Evolutionary conservation across 495 filamentous ascomycete genomes (phyloP), one percentile per base, ranked within the genome.

Genomic region (Peziza echinospora): DNA sequence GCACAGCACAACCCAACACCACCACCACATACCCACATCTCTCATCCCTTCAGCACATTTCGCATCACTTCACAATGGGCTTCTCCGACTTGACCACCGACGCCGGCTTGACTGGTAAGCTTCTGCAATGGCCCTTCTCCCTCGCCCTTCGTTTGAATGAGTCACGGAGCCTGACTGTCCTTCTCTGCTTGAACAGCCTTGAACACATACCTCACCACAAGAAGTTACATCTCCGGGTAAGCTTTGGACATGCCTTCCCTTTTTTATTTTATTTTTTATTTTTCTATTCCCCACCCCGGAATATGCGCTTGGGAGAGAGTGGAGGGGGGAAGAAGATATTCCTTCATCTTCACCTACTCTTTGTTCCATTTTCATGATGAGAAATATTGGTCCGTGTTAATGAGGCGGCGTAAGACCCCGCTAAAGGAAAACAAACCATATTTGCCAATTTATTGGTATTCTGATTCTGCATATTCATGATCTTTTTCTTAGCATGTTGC

Each of bases 371-470:
- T 37, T 37, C 59, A 73, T 89, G 84, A 92, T 91, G 84, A 89
- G 71, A 75, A 57, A 74, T 62, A 77, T 84, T 91, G 83, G 86
- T 93, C 86, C 85, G 85, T 93, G 85, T 93, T 93, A 72, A 84
- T 77, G 82, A 93, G 80, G 79, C 78, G 85, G 77, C 71, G 84
- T 84, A 93, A 93, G 84, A 91, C 80, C 79, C 77, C 81, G 80
- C 73, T 69, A 71, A 62, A 75, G 77, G 86, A 87, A 72, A 84
- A 86, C 71, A 67, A 63, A 57, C 66, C 73, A 71, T 75, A 71
- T 69, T 37, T 37, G 30, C 30, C 30, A 81, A 78, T 68, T 64
- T 64, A 69, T 73, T 78, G 82, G 81, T 80, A 63, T 72, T 83
- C 84, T 92, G 84, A 92, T n/a, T n/a, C n/a, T n/a, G n/a, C n/a